phyloP scores from a whole-genome alignment of 306 rosid genomes.

The Sesbania bispinosa region DNA sequence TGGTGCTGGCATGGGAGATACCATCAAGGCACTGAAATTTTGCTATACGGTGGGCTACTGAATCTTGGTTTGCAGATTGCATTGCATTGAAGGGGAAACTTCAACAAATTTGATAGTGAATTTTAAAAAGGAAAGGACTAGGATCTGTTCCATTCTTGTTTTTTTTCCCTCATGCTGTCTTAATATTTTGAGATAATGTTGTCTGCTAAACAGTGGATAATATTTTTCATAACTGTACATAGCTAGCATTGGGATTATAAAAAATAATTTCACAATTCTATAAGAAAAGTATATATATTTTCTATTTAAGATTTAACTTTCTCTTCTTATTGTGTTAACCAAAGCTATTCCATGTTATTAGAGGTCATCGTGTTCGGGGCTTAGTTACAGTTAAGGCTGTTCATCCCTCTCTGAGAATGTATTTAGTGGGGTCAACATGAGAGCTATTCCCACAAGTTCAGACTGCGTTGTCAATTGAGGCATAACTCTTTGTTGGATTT shows the following conservation, averaged over 20 bases:
- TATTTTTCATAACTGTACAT: neutral
- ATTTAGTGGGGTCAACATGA: too few species aligned
- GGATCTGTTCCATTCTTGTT: slow-evolving; percentile 1
- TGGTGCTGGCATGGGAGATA: neutral
- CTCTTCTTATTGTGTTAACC: too few species aligned
- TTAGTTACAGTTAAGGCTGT: too few species aligned
- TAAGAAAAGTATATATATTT: neutral
- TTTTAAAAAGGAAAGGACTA: neutral
- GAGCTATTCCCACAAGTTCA: too few species aligned
- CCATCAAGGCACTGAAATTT: too few species aligned
- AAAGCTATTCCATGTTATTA: too few species aligned
- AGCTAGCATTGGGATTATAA: neutral
- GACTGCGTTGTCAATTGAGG: too few species aligned
- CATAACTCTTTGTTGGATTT: too few species aligned
- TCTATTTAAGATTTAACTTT: too few species aligned
- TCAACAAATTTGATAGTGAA: neutral
- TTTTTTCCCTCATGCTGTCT: neutral
- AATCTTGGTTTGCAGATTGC: slow-evolving; percentile 24
- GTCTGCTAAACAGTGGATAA: neutral
- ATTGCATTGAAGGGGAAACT: slow-evolving; percentile 19
- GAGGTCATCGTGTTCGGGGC: too few species aligned
- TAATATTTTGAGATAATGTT: slow-evolving; percentile 5
- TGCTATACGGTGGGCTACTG: neutral
- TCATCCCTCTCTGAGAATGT: too few species aligned
- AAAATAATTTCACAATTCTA: neutral